phyloP scores from a whole-genome alignment of 2,329 filamentous ascomycete genomes.

The Trichoderma atrobrunneum region DNA sequence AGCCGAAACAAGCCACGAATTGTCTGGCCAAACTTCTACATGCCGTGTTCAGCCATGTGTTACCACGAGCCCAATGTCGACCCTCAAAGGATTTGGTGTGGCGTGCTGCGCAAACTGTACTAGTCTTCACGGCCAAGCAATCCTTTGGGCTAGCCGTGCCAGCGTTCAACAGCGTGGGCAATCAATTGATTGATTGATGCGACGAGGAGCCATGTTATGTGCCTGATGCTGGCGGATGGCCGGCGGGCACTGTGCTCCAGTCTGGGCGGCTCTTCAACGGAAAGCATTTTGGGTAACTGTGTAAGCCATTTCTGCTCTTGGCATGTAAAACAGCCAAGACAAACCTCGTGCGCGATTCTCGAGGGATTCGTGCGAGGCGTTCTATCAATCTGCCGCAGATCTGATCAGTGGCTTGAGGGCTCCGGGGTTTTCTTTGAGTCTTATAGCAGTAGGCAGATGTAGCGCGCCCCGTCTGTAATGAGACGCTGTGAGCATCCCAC shows the following conservation, averaged over 20 bases:
- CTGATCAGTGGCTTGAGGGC: background rate
- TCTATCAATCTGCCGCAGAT: background rate
- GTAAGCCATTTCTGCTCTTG: background rate
- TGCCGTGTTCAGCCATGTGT: background rate
- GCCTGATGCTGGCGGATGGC: background rate
- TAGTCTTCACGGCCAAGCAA: background rate
- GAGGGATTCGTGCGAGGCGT: background rate
- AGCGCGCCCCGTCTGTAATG: background rate
- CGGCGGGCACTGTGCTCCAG: background rate
- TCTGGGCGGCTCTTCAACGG: background rate
- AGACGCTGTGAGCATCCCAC: background rate
- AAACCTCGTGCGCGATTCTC: background rate
- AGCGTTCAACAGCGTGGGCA: background rate
- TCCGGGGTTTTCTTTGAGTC: background rate
- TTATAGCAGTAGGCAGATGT: background rate
- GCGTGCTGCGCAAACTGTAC: background rate
- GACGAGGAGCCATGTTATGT: background rate
- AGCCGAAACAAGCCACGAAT: background rate
- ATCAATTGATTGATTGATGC: background rate
- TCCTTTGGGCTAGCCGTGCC: background rate
- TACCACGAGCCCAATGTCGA: background rate
- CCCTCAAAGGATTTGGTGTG: constrained; percentile 12
- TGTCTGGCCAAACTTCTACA: background rate
- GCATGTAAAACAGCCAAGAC: background rate
- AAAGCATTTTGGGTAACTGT: background rate